Percentiles rank a stretch among this genome's conserved stretches.
phyloP scores from a whole-genome alignment of 768 basidiomycete species.

The Podaxis sp. region DNA sequence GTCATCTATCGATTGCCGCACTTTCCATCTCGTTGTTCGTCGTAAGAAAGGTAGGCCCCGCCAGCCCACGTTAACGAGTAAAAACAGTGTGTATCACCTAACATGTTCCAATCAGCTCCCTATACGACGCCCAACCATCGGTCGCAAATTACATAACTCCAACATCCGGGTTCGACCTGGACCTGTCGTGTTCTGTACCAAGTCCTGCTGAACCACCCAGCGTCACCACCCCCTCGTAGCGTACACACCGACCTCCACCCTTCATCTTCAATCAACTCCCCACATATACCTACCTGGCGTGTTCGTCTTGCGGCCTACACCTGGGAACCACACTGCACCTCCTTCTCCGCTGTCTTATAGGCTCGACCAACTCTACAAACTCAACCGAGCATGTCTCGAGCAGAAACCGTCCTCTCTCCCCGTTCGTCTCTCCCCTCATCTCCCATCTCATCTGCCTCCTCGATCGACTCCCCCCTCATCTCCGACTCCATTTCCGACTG shows the following conservation, averaged over 20 bases:
- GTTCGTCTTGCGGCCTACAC: not conserved
- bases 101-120: not conserved
- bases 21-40: not conserved
- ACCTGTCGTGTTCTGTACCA: not conserved
- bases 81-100: not conserved
- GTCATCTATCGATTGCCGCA: not conserved
- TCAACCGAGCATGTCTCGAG: not conserved
- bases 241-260: not conserved
- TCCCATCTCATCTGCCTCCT: not conserved
- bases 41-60: not conserved
- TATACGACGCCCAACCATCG: not conserved
- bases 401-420: constrained; percentile 4
- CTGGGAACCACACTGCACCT: constrained; percentile 1
- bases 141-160: not conserved
- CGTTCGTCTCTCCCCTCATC: constrained; percentile 5
- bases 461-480: constrained; percentile 4
- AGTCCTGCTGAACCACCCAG: not conserved
- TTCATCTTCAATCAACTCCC: not conserved
- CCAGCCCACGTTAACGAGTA: too few species aligned
- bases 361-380: not conserved
- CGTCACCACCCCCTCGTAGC: not conserved
- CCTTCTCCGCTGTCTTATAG: not conserved
- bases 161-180: not conserved
- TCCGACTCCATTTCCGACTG: constrained; percentile 3
- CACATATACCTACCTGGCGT: not conserved